Base-by-base conservation (phyloP, 805 yeast species). In the Wickerhamiella kurtzmanii region DNA sequence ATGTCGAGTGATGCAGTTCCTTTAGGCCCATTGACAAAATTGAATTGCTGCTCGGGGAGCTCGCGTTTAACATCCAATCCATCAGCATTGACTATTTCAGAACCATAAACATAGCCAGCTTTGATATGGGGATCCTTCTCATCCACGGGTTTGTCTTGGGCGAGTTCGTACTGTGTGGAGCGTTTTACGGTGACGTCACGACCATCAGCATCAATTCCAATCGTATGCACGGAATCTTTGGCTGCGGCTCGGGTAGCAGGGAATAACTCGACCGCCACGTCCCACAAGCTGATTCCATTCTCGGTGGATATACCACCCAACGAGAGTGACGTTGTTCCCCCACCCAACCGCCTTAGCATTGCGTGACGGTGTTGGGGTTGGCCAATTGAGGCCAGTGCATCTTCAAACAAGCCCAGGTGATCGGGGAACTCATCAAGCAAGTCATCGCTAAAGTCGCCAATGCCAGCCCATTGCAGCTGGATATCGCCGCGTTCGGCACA, bases 51-150 rank as follows among this genome's bases (percentile, higher is more conserved):
- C 2, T 38, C 41, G 8, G 41, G 41, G 16, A 21, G 5, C n/a
- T 25, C n/a, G 22, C 39, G 32, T 20, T 40, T 4, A 18, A 41
- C 15, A 11, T 11, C n/a, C 11, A 16, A 8, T 5, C n/a, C 19
- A 17, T 42, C 32, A 9, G 49, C 45, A 3, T 43, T 19, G 25
- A 50, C 32, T 11, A 50, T 39, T 32, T 50, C 51, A 2, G 48
- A 35, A 2, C 53, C 53, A 36, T 48, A 50, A 11, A 46, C 19
- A 35, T 44, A 48, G n/a, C 53, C 53, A 1, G 9, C 16, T 20
- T 6, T 20, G 16, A 38, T 18, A 5, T 6, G 38, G 15, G 19
- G 19, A 15, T 36, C 19, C 38, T 18, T 36, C 8, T 36, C 32
- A 11, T 25, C 32, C 6, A 25, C 11, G 6, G 32, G 32, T 11